Evolutionary conservation across 208 protist genomes (phyloP), one percentile per base, ranked within the genome.

Genomic region (Wallacemonas rigidus): DNA sequence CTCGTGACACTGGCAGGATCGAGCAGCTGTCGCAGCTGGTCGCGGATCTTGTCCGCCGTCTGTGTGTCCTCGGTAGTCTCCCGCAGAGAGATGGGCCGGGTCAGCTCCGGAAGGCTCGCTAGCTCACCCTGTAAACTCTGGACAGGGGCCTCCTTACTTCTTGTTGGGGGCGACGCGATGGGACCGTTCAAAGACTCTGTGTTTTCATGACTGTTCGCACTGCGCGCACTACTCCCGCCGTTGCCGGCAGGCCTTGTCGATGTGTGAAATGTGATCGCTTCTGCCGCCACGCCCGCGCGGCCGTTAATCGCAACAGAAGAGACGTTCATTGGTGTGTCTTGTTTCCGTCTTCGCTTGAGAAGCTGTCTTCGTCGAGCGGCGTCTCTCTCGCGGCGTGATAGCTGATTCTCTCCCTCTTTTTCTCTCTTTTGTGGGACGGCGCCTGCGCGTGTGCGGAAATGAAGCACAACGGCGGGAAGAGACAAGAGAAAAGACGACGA

Each of bases 261-360:
- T 4, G 62, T 53, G 36, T 40, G 5, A 48, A 69, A 69, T 3
- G 47, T 69, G 36, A 69, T 69, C 12, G 64, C 38, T 5, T 41
- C 51, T 4, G 6, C 64, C 9, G 64, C 45, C 12, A 50, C 12
- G 8, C 45, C 45, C 12, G 45, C 12, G 12, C 45, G 45, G 6
- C 45, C 45, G 45, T 50, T 50, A 12, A 14, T 14, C 8, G 45
- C 45, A 1, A 50, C 45, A 12, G 6, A 0, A 50, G 45, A 50
- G 45, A 12, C 12, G 0, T 6, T 12, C 45, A 50, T 50, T 6
- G 26, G 26, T 26, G 26, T 26, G 26, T 26, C 26, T 26, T 26
- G 26, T 26, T 26, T 26, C 26, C 26, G 26, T 26, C 26, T 26
- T 26, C 26, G 0, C 26, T 26, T 26, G 26, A 26, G 26, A 26